Base-by-base conservation (phyloP, 345 rosid species). In the Boechera stricta region DNA sequence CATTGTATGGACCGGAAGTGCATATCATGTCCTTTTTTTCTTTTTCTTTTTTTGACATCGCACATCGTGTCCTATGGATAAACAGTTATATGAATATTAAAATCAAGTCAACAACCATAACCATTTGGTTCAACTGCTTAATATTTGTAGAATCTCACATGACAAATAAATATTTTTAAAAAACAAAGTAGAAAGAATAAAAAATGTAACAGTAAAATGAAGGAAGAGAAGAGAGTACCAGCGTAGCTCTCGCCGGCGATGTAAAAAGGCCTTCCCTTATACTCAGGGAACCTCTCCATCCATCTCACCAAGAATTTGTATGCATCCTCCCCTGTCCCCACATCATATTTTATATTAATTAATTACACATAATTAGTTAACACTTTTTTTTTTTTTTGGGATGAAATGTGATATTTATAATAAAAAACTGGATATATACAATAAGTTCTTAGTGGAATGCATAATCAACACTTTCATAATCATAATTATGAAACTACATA, bases 181-280 rank as follows among this genome's bases (percentile, higher is more conserved):
- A 13, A 7, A 16, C 2, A 11, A 4, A 15, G 7, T 35, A 47
- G 4, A 53, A 38, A 13, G 9, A 56, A 54, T 36, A 55, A 15
- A 4, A 6, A 44, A 21, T 5, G 7, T 2, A 54, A 21, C 7
- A 4, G 24, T 63, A 36, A 44, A 6, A 47, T 59, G 65, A 63
- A 44, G 39, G 12, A 39, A 51, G 2, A 72, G 13, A 35, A 48
- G 10, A 10, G 16, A 5, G 16, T 80, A 89, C 97, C 98, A 73
- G 94, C 97, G 21, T 94, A 90, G 91, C 97, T 94, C 82, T 94
- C 98, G 69, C 98, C 98, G 56, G 97, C 96, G 45, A 94, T 82
- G 78, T 85, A 94, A 68, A 94, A 90, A 12, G 89, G 84, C 67
- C 96, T 80, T 36, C 79, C 85, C 72, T 83, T 90, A 83, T 91